These are phyloP conservation scores for Boletus sp. DNA, from an alignment of 1,284 basidiomycete genomes.

Conservation along the genomic window DNA sequence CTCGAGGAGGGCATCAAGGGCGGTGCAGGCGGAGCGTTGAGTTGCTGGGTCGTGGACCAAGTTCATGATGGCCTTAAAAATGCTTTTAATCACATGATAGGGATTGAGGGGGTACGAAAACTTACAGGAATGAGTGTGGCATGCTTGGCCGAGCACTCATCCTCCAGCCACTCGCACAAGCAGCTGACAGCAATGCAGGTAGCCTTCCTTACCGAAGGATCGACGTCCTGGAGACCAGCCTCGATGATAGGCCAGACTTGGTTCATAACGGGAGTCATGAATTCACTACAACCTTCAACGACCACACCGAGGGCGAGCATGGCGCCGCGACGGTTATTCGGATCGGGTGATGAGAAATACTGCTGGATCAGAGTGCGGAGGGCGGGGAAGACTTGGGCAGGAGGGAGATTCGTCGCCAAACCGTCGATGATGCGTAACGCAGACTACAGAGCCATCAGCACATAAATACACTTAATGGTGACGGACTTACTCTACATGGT, in stretches of 20 bases:
- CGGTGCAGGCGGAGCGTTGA: constrained; percentile 92
- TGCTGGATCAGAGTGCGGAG: constrained; percentile 79
- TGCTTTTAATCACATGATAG: not conserved
- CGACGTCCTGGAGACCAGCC: constrained; percentile 81
- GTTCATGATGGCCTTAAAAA: constrained; percentile 74
- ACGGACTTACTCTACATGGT: constrained; percentile 75
- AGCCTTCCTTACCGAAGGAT: constrained; percentile 89
- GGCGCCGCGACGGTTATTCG: constrained; percentile 83
- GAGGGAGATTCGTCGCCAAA: constrained; percentile 92
- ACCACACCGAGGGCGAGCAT: constrained; percentile 96
- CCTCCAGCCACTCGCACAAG: constrained; percentile 97
- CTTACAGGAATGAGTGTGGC: constrained; percentile 81
- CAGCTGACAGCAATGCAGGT: constrained; percentile 95
- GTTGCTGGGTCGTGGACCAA: constrained; percentile 88
- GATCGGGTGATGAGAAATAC: constrained; percentile 82
- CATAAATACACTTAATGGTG: not conserved
- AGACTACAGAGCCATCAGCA: constrained; percentile 48
- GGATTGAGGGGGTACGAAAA: constrained; percentile 13
- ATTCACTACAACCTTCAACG: constrained; percentile 98
- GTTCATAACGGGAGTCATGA: constrained; percentile 90
- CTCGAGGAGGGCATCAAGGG: constrained; percentile 96
- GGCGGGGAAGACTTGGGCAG: constrained; percentile 95
- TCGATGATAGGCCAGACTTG: constrained; percentile 97
- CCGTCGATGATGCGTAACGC: constrained; percentile 95
- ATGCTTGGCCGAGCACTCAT: constrained; percentile 88